phyloP scores from a whole-genome alignment of 2,329 filamentous ascomycete species.

The Monosporascus sp. region DNA sequence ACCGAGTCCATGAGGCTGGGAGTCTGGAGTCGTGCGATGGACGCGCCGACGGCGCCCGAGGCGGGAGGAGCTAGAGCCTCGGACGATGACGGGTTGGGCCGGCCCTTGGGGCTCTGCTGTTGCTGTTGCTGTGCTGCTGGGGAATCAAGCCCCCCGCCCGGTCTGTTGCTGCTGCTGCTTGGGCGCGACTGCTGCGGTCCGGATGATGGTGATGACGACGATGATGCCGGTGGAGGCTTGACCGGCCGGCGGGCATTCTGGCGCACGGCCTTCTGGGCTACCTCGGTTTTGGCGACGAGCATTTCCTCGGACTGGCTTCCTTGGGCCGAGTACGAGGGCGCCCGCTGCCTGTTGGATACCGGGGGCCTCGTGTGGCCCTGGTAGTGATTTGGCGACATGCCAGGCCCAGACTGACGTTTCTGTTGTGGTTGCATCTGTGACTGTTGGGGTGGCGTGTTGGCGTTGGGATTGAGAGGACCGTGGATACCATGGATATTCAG shows the following conservation, averaged over 20 bases:
- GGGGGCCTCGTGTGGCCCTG: neutral
- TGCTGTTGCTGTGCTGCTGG: constrained; percentile 8
- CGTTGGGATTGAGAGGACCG: neutral
- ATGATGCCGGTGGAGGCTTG: constrained; percentile 2
- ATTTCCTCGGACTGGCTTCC: constrained; percentile 26
- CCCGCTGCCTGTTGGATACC: constrained; percentile 9
- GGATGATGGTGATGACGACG: constrained; percentile 3
- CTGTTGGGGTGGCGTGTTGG: neutral
- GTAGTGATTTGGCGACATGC: neutral
- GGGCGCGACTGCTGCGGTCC: constrained; percentile 15
- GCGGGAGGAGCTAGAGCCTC: constrained; percentile 2
- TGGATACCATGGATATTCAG: neutral
- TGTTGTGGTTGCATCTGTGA: neutral
- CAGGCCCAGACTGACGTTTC: neutral
- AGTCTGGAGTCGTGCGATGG: constrained; percentile 38
- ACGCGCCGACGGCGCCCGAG: constrained; percentile 9
- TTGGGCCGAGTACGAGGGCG: constrained; percentile 19
- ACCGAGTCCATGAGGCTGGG: constrained; percentile 38
- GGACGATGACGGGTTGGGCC: neutral
- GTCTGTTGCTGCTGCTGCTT: constrained; percentile 20
- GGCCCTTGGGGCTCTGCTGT: neutral
- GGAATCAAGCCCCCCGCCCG: constrained; percentile 13
- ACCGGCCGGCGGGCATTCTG: constrained; percentile 19
- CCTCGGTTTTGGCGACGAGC: constrained; percentile 20
- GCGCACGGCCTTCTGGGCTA: constrained; percentile 17